Percentiles rank a stretch among this genome's conserved stretches.
phyloP scores from a whole-genome alignment of 306 rosid genomes.

The Hippophae gyantsensis region DNA sequence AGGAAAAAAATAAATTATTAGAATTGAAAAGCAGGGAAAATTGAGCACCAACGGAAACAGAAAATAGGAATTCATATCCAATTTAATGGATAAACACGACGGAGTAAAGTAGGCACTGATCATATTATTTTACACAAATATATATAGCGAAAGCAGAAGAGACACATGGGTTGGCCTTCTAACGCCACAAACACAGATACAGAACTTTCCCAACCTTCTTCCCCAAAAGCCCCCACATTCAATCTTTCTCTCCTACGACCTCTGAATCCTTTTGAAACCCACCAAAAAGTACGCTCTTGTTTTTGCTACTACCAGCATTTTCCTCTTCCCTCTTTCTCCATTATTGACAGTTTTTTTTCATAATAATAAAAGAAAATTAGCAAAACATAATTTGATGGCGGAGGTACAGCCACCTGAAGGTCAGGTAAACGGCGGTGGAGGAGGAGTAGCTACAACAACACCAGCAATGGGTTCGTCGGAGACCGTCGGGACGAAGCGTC shows the following conservation, averaged over 20 bases:
- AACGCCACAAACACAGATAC: no score
- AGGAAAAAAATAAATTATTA: no score
- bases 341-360: neutral
- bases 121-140: no score
- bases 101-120: no score
- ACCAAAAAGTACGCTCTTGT: slow-evolving; percentile 5
- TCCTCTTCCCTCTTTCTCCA: neutral
- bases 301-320: neutral
- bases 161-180: no score
- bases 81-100: no score
- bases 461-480: slow-evolving; percentile 38
- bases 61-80: no score
- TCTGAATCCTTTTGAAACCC: slow-evolving; percentile 6
- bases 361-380: neutral
- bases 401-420: slow-evolving; percentile 62
- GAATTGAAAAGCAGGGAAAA: no score
- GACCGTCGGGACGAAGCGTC: slow-evolving; percentile 69
- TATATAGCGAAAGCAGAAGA: no score
- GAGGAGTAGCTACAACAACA: slow-evolving; percentile 8
- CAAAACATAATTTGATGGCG: slow-evolving; percentile 25
- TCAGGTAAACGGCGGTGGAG: slow-evolving; percentile 44
- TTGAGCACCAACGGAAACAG: no score
- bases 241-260: neutral
- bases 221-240: neutral
- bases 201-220: neutral